Percentiles rank a stretch among this genome's conserved stretches.
Conservation (phyloP, 352 stramenopile species). For the Elongisporangium senticosum region DNA sequence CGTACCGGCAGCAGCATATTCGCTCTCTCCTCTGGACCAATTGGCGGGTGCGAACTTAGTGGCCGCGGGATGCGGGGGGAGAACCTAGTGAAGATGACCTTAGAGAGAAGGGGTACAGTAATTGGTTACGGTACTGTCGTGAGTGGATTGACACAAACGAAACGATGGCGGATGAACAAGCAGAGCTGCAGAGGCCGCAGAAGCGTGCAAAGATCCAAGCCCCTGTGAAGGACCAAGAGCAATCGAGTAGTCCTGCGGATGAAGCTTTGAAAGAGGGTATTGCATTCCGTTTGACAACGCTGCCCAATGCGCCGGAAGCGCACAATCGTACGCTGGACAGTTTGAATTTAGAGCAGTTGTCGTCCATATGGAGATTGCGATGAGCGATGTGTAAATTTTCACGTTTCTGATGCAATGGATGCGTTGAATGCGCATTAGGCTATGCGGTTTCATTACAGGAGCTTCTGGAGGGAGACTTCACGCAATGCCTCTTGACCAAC, state of each 20-base stretch:
- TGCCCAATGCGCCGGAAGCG: background rate
- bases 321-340: background rate
- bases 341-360: background rate
- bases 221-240: background rate
- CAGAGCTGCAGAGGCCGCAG: background rate
- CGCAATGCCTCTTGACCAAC: constrained; percentile 64
- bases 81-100: background rate
- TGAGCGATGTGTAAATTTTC: background rate
- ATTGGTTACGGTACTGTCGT: background rate
- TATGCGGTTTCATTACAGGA: constrained; percentile 10
- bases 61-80: no score
- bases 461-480: constrained; percentile 56
- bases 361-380: background rate
- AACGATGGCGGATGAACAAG: background rate
- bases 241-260: background rate
- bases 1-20: background rate
- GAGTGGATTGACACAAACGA: background rate
- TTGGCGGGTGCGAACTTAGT: background rate
- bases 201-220: background rate
- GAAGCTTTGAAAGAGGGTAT: background rate
- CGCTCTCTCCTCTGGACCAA: background rate
- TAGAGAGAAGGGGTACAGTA: background rate
- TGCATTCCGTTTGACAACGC: background rate
- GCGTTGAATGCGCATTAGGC: background rate
- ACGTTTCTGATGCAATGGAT: background rate